Evolutionary conservation across 805 yeast species (phyloP).

Genomic region (Lachancea cidri): DNA sequence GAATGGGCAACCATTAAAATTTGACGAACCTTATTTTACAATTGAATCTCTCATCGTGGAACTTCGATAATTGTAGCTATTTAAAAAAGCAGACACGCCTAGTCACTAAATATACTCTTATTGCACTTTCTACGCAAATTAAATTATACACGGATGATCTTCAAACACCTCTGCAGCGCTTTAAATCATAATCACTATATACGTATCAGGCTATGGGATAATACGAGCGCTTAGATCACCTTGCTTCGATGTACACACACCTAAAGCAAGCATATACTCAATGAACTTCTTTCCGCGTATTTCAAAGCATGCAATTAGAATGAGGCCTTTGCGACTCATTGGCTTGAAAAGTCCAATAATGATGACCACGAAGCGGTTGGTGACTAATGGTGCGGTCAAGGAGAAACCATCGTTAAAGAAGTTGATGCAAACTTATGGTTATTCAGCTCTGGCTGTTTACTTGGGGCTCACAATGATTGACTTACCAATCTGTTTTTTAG

Average conservation of each 20-base stretch:
- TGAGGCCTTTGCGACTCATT: background rate
- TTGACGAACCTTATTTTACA: background rate
- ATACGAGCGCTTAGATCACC: background rate
- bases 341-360: background rate
- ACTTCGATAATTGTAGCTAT: too few relatives aligned
- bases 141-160: too few relatives aligned
- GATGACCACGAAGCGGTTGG: conserved; percentile 3
- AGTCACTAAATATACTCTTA: too few relatives aligned
- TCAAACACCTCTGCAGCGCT: too few relatives aligned
- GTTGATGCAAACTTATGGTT: conserved; percentile 81
- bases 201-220: too few relatives aligned
- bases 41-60: background rate
- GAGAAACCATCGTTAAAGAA: conserved; percentile 43
- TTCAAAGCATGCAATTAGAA: background rate
- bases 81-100: too few relatives aligned
- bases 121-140: too few relatives aligned
- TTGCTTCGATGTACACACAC: background rate
- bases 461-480: conserved; percentile 68
- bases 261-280: background rate
- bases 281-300: background rate
- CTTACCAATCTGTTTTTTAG: conserved; percentile 71
- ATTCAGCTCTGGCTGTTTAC: conserved; percentile 84
- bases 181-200: too few relatives aligned
- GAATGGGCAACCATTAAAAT: too few relatives aligned
- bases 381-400: conserved; percentile 2